These are phyloP conservation scores for Epichloe typhina DNA, from an alignment of 2,329 filamentous ascomycete genomes.

Conservation along the genomic window DNA sequence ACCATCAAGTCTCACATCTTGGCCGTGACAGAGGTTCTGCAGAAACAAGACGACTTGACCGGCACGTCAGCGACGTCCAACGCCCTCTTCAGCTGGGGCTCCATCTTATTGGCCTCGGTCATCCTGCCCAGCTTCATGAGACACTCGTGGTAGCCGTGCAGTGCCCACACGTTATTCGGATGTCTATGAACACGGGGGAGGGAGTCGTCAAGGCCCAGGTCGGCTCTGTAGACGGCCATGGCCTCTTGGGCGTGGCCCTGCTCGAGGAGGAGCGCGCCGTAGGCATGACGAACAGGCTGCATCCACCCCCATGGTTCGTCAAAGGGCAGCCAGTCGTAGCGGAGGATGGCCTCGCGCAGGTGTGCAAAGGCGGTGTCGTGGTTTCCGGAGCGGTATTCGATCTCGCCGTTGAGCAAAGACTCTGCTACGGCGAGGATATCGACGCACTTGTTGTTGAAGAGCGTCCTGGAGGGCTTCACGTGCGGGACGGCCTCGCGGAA, in stretches of 20 bases:
- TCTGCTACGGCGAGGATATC: conserved; percentile 49
- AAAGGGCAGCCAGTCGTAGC: conserved; percentile 52
- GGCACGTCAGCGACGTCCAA: conserved; percentile 47
- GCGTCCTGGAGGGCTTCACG: conserved; percentile 45
- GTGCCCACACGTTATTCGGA: conserved; percentile 61
- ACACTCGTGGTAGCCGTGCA: conserved; percentile 64
- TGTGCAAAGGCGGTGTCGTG: conserved; percentile 45
- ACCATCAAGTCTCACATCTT: conserved; percentile 8
- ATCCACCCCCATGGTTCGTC: conserved; percentile 73
- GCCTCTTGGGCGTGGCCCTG: conserved; percentile 47
- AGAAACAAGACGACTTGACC: conserved; percentile 25
- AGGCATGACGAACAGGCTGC: conserved; percentile 59
- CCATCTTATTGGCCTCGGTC: conserved; percentile 22
- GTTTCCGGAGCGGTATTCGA: conserved; percentile 53
- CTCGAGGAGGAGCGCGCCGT: conserved; percentile 55
- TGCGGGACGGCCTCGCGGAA: conserved; percentile 37
- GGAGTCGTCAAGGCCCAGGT: conserved; percentile 45
- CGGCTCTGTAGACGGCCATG: conserved; percentile 42
- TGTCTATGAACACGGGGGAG: conserved; percentile 53
- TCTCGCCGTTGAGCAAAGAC: conserved; percentile 61
- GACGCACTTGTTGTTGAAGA: conserved; percentile 26
- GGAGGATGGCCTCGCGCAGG: conserved; percentile 41
- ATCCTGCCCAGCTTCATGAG: conserved; percentile 35
- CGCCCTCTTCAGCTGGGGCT: conserved; percentile 35
- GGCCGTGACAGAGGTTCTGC: conserved; percentile 8